Evolutionary conservation across 495 filamentous ascomycete genomes (phyloP), one percentile per base, ranked within the genome.

Genomic region (Neurospora pannonica): DNA sequence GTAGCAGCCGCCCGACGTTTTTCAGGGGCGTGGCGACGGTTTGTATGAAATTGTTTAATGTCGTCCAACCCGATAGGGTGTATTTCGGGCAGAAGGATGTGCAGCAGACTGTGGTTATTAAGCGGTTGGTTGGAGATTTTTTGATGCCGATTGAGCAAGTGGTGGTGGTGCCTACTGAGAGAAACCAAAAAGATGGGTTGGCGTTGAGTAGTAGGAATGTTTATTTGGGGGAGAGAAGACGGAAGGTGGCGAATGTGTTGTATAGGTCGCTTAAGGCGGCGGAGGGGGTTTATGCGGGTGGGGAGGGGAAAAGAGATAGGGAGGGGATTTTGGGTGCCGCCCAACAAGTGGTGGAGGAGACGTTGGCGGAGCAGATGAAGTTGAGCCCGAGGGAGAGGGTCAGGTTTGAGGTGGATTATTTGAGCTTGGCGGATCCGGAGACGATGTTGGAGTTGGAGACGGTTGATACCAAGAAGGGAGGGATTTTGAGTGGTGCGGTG

Each of bases 61-160:
- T 95, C 70, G 91, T 94, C 46, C 87, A 90, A 76, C 94, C 96
- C 3, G 93, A 97, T 54, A 89, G 89, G 60, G 97, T 94, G 1
- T 99, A 97, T 80, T 98, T 99, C 82, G 96, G 96, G 1, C 97
- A 98, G 83, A 98, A 99, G 84, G 96, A 99, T 78, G 89, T 98
- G 21, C 96, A 99, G 83, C 96, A 99, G 84, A 97, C 94, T 0
- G 92, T 95, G 9, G 88, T 99, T 7, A 93, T 99, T 78, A 89
- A 88, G 81, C 88, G 92, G 9, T 88, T 99, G 89, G 92, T 98
- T 4, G 83, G 88, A 75, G 96, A 99, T 79, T 95, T 99, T 76
- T 91, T 92, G 79, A 78, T 98, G n/a, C 88, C 91, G 31, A 92
- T 88, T 3, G 87, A 94, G 62, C 89, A 98, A 2, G 84, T 90